These are phyloP conservation scores for Xylaria sp. DNA, from an alignment of 2,329 filamentous ascomycete genomes.

Conservation along the genomic window DNA sequence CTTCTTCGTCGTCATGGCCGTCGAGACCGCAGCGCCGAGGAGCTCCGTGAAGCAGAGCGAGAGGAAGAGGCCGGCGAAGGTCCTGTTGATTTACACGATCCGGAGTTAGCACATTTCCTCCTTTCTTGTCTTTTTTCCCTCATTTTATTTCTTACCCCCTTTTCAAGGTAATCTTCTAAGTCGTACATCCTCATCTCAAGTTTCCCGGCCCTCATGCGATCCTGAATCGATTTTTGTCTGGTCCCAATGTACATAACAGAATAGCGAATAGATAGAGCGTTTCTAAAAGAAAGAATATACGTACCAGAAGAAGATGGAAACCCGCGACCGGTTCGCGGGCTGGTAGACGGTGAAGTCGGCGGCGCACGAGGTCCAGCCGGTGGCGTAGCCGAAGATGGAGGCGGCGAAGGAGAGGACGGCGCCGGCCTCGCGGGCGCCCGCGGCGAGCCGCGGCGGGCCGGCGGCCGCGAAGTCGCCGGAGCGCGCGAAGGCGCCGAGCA, in stretches of 20 bases:
- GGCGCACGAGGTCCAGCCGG: conserved; percentile 74
- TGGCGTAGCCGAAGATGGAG: conserved; percentile 68
- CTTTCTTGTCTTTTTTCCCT: no score
- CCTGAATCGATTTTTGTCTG: neutral
- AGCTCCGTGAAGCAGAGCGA: conserved; percentile 75
- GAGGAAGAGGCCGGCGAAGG: conserved; percentile 69
- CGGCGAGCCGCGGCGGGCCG: conserved; percentile 58
- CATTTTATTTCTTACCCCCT: no score
- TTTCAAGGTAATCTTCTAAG: no score
- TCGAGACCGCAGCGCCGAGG: conserved; percentile 71
- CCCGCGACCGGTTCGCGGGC: conserved; percentile 59
- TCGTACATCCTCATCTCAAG: no score
- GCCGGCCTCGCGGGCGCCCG: conserved; percentile 63
- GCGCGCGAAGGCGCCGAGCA: conserved; percentile 68
- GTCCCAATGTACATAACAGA: neutral
- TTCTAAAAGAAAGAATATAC: neutral
- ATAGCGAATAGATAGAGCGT: neutral
- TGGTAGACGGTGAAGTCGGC: conserved; percentile 84
- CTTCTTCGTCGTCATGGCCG: conserved; percentile 59
- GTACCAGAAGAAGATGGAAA: conserved; percentile 64
- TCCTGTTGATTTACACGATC: conserved; percentile 39
- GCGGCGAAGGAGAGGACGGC: conserved; percentile 66
- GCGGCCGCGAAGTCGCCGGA: conserved; percentile 64
- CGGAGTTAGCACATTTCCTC: neutral
- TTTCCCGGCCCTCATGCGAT: neutral